Conservation (phyloP, 2,329 filamentous ascomycete species). For the Penicillium sp. region DNA sequence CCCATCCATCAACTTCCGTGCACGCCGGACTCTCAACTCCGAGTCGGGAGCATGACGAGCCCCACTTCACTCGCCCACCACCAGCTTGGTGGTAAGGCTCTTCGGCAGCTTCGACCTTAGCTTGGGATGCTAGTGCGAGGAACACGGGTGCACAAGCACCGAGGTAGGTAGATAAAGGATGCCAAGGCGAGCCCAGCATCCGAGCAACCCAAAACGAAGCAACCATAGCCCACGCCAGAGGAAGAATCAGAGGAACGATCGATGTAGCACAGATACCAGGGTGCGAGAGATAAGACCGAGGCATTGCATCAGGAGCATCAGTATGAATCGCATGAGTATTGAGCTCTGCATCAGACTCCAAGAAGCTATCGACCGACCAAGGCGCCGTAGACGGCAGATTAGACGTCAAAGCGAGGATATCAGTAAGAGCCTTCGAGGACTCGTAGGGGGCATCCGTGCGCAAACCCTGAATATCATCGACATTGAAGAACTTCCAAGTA, state of each 20-base stretch:
- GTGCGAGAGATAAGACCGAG: slow-evolving; percentile 76
- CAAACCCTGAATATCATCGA: slow-evolving; percentile 76
- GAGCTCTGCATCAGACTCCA: slow-evolving; percentile 25
- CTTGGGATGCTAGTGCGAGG: slow-evolving; percentile 68
- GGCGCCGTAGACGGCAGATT: slow-evolving; percentile 64
- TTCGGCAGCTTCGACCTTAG: slow-evolving; percentile 40
- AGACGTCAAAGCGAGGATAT: slow-evolving; percentile 75
- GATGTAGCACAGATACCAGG: slow-evolving; percentile 83
- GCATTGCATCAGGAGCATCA: slow-evolving; percentile 33
- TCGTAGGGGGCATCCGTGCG: slow-evolving; percentile 71
- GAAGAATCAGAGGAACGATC: slow-evolving; percentile 71
- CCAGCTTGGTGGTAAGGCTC: slow-evolving; percentile 57
- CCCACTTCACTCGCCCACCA: slow-evolving; percentile 75
- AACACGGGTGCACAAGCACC: slow-evolving; percentile 77
- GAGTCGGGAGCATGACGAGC: slow-evolving; percentile 64
- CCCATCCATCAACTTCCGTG: slow-evolving; percentile 88
- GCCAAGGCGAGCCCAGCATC: slow-evolving; percentile 85
- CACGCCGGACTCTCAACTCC: slow-evolving; percentile 66
- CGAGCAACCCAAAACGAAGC: slow-evolving; percentile 70
- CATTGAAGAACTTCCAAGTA: slow-evolving; percentile 56
- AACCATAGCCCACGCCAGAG: slow-evolving; percentile 71
- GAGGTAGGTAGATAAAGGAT: slow-evolving; percentile 72
- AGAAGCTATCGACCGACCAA: slow-evolving; percentile 57
- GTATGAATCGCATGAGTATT: slow-evolving; percentile 8
- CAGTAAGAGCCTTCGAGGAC: slow-evolving; percentile 81